Percentiles rank a stretch among this genome's conserved stretches.
These are phyloP conservation scores for Sporothrix pallida DNA, from an alignment of 2,329 filamentous ascomycete genomes.

Conservation along the genomic window DNA sequence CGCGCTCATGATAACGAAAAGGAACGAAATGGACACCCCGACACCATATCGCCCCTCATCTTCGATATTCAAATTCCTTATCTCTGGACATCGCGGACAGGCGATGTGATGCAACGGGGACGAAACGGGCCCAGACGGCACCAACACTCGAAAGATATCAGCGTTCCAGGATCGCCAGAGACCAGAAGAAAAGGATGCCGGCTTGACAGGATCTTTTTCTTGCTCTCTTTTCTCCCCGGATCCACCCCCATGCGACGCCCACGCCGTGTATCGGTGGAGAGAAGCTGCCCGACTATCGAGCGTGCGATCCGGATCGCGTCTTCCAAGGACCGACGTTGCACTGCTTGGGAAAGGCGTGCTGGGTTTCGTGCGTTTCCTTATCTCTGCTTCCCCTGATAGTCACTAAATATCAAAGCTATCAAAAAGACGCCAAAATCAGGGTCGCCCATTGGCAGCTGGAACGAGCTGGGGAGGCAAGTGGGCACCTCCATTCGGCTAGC, in stretches of 20 bases:
- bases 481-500: slow-evolving; percentile 8
- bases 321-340: neutral
- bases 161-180: slow-evolving; percentile 1
- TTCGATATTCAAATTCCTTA: neutral
- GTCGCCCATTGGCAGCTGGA: neutral
- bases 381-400: neutral
- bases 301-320: neutral
- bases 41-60: neutral
- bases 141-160: neutral
- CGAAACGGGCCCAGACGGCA: neutral
- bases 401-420: no score
- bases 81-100: slow-evolving; percentile 1
- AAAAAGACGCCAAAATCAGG: neutral
- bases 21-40: neutral
- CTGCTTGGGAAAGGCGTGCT: neutral
- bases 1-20: slow-evolving; percentile 10
- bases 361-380: neutral
- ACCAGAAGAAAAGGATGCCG: neutral
- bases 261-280: neutral
- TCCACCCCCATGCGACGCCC: neutral
- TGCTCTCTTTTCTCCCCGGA: neutral
- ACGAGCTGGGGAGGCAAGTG: neutral
- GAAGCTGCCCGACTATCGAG: neutral
- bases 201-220: neutral
- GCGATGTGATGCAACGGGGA: slow-evolving; percentile 1